Percentiles rank a stretch among this genome's conserved stretches.
These are phyloP conservation scores for Camellia lanceoleosa DNA, from an alignment of 148 eudicot genomes.

Conservation along the genomic window DNA sequence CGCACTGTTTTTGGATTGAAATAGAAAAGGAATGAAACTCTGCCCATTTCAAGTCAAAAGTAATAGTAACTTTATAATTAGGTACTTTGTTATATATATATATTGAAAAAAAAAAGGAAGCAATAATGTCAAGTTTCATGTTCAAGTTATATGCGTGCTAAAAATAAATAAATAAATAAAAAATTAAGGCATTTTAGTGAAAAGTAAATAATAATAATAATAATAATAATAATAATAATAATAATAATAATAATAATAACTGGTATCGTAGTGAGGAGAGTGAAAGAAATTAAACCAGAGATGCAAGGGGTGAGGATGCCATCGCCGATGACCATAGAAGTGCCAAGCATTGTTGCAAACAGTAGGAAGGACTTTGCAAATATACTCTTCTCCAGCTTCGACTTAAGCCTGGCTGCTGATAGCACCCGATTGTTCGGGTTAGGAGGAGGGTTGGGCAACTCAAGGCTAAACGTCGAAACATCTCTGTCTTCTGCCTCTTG, in stretches of 20 bases:
- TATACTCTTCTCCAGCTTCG: constrained; percentile 24
- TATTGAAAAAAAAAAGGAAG: no score
- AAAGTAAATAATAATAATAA: no score
- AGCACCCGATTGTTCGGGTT: neutral
- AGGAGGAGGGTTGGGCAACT: neutral
- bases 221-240: neutral
- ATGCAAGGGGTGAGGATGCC: constrained; percentile 36
- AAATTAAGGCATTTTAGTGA: no score
- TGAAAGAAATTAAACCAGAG: constrained; percentile 19
- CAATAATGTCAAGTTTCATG: no score
- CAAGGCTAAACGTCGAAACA: constrained; percentile 17
- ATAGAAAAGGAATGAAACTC: no score
- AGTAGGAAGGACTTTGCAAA: constrained; percentile 11
- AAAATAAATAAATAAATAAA: no score
- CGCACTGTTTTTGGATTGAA: no score
- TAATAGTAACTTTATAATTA: no score
- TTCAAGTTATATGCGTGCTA: no score
- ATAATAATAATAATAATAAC: neutral
- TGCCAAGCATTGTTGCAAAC: constrained; percentile 28
- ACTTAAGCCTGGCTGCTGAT: constrained; percentile 13
- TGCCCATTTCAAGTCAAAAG: no score
- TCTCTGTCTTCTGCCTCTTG: constrained; percentile 23
- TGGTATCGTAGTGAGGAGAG: no score
- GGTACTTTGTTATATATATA: no score
- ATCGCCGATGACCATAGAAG: constrained; percentile 36